phyloP scores from a whole-genome alignment of 2,329 filamentous ascomycete species.

The Paracorniculantispora psalliotae region DNA sequence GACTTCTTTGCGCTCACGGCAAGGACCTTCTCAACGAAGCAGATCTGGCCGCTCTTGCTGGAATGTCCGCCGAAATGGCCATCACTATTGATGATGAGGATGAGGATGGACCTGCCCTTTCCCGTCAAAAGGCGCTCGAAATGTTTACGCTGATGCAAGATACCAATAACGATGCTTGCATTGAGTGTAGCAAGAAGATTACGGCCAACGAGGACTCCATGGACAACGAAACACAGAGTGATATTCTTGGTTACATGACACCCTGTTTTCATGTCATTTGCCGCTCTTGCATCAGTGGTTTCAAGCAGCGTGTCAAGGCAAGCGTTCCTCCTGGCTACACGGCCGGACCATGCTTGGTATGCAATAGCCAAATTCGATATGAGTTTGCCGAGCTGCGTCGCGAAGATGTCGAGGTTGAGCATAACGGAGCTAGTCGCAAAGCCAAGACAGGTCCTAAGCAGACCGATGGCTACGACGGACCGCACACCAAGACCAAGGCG shows the following conservation, averaged over 20 bases:
- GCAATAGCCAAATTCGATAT: conserved; percentile 57
- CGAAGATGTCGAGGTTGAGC: conserved; percentile 51
- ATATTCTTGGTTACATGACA: conserved; percentile 73
- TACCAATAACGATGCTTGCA: conserved; percentile 70
- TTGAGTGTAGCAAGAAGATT: conserved; percentile 63
- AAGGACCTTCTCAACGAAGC: conserved; percentile 81
- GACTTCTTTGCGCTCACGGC: conserved; percentile 90
- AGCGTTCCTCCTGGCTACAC: conserved; percentile 31
- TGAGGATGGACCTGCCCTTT: conserved; percentile 54
- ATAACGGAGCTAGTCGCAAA: conserved; percentile 42
- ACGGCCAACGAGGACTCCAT: conserved; percentile 47
- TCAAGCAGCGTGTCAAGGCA: conserved; percentile 48
- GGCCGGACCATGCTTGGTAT: conserved; percentile 61
- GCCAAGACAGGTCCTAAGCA: conserved; percentile 43
- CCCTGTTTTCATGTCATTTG: conserved; percentile 86
- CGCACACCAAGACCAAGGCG: conserved; percentile 86
- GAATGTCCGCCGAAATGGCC: conserved; percentile 75
- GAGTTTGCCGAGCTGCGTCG: conserved; percentile 65
- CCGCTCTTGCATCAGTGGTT: conserved; percentile 60
- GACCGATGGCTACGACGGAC: conserved; percentile 70
- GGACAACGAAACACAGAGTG: conserved; percentile 54
- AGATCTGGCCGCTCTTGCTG: conserved; percentile 74
- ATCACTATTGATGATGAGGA: conserved; percentile 85
- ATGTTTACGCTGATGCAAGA: conserved; percentile 82
- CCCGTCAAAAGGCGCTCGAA: conserved; percentile 72